These are phyloP conservation scores for Epithemia pelagica DNA, from an alignment of 108 stramenopile genomes.

Conservation along the genomic window DNA sequence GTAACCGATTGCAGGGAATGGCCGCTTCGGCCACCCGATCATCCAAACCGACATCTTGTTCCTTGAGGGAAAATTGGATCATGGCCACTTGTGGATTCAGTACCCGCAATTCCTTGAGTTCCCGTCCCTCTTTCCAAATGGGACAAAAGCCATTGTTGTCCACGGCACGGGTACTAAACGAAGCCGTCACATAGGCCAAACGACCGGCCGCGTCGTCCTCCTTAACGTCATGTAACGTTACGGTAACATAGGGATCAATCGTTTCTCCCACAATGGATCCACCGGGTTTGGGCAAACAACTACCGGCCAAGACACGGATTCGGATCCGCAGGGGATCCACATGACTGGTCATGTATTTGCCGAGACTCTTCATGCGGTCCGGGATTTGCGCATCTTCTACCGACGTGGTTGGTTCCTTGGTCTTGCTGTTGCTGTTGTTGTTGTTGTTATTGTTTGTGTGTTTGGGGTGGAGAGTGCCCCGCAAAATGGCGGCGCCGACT, in stretches of 20 bases:
- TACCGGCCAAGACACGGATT: conserved; percentile 50
- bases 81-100: conserved; percentile 61
- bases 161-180: conserved; percentile 29
- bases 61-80: conserved; percentile 55
- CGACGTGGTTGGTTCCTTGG: neutral
- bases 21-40: conserved; percentile 61
- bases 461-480: neutral
- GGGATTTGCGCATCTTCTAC: neutral
- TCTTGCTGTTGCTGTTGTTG: neutral
- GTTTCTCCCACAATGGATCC: conserved; percentile 64
- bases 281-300: conserved; percentile 73
- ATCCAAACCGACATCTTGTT: conserved; percentile 50
- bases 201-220: conserved; percentile 9
- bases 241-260: conserved; percentile 70
- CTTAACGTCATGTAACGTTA: conserved; percentile 56
- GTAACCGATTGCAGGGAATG: conserved; percentile 58
- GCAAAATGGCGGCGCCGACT: neutral
- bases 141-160: conserved; percentile 77
- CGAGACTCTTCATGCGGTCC: neutral
- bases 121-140: conserved; percentile 38
- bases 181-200: conserved; percentile 9
- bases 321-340: conserved; percentile 19
- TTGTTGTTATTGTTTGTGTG: neutral
- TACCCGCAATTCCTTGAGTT: conserved; percentile 34
- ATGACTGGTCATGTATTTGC: neutral